Evolutionary conservation across 805 yeast genomes (phyloP).

Genomic region (Candida berthetii): DNA sequence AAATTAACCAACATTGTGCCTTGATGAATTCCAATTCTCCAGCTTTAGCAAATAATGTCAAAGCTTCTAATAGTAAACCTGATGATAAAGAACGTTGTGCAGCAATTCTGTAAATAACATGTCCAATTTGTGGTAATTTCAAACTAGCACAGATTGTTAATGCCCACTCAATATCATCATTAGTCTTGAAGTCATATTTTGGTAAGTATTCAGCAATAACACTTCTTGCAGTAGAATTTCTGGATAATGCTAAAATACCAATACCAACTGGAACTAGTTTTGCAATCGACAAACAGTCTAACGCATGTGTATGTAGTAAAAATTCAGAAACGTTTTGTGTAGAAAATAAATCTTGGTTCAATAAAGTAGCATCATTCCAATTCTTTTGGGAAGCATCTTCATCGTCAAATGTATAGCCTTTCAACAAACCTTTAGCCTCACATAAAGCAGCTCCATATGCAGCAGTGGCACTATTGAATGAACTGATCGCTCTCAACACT

Average conservation of each 20-base stretch:
- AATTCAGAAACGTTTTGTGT: constrained; percentile 42
- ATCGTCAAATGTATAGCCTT: constrained; percentile 26
- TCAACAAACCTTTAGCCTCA: constrained; percentile 58
- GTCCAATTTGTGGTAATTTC: constrained; percentile 52
- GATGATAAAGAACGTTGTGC: constrained; percentile 17
- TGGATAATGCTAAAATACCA: constrained; percentile 49
- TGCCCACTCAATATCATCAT: constrained; percentile 79
- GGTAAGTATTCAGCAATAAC: constrained; percentile 56
- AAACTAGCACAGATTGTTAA: constrained; percentile 66
- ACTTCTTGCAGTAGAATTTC: constrained; percentile 33
- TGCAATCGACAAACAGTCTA: constrained; percentile 45
- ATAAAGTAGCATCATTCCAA: constrained; percentile 1
- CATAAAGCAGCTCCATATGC: constrained; percentile 55
- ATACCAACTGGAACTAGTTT: constrained; percentile 61
- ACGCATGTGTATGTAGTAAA: constrained; percentile 48
- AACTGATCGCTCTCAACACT: constrained; percentile 52
- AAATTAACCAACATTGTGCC: constrained; percentile 51
- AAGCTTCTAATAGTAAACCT: constrained; percentile 45
- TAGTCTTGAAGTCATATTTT: constrained; percentile 51
- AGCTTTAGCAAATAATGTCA: constrained; percentile 58
- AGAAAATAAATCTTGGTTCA: constrained; percentile 24
- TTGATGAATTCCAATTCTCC: constrained; percentile 47
- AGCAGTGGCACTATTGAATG: constrained; percentile 56
- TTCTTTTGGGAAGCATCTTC: constrained; percentile 7
- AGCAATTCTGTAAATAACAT: constrained; percentile 36